These are phyloP conservation scores for Hondaea fermentalgiana DNA, from an alignment of 108 stramenopile species.

Conservation along the genomic window DNA sequence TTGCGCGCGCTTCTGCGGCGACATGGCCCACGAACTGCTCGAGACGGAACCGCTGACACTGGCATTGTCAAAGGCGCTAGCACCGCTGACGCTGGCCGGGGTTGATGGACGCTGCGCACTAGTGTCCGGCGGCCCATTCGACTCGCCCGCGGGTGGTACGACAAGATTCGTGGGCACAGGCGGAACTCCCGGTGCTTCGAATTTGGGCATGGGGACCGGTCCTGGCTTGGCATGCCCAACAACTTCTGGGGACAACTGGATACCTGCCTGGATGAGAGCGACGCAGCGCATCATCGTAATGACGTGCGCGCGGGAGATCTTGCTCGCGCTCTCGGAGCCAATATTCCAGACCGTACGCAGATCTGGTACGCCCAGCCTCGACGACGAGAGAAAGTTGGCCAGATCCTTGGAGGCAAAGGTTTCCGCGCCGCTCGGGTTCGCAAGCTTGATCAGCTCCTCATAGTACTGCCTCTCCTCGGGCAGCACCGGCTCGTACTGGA, in stretches of 20 bases:
- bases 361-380: background rate
- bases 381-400: background rate
- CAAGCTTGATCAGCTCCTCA: background rate
- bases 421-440: background rate
- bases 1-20: background rate
- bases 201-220: background rate
- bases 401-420: background rate
- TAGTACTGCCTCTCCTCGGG: background rate
- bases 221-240: background rate
- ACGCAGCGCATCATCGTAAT: background rate
- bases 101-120: background rate
- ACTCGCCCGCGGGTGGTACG: no score
- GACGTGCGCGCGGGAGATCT: background rate
- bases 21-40: background rate
- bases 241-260: background rate
- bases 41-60: background rate
- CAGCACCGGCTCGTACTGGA: background rate
- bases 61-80: background rate
- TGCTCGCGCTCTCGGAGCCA: background rate
- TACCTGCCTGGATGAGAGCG: background rate
- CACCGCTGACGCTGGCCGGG: background rate
- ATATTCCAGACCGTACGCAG: background rate
- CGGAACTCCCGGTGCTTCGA: background rate
- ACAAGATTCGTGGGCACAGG: background rate
- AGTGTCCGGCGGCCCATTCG: background rate